Evolutionary conservation across 805 yeast genomes (phyloP), one percentile per base, ranked within the genome.

Genomic region (Torulaspora delbrueckii): DNA sequence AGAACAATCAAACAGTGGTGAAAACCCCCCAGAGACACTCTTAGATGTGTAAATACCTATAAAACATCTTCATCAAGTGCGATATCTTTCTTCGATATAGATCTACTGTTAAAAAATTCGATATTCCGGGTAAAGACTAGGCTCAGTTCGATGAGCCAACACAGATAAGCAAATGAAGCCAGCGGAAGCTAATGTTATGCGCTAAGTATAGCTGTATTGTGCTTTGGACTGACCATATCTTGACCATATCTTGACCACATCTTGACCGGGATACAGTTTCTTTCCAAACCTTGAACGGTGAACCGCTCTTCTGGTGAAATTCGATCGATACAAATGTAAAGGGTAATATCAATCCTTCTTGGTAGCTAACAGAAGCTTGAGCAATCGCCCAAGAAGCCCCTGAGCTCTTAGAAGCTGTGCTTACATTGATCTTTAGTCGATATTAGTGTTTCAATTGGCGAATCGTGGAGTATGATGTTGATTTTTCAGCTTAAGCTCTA

Each of bases 61-160:
- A 4, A 31, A 31, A 31, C 5, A 4, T 13, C 12, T 16, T 8
- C 14, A 31, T 31, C 34, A 5, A 10, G 19, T 14, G 34, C 8
- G 19, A 7, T 31, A 31, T 31, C 34, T 31, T 14, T 26, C 34
- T 10, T 31, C 34, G 34, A 31, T 23, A 31, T 42, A 14, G n/a
- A 39, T 14, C 26, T 23, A 25, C 23, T 18, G 28, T 16, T 24
- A 23, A 39, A 39, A 38, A 39, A 39, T 28, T 39, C 42, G 23
- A 28, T 28, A 28, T 39, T 30, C 42, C 42, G 42, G 42, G 42
- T 39, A 39, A 30, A 25, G 5, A n/a, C 18, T 4, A 10, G 13
- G 9, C 35, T 19, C 13, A 14, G 2, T 31, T 7, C 10, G 19
- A 14, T 14, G 5, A 12, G 23, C 8, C 8, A 3, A 12, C 18